These are phyloP conservation scores for Termitomyces sp. DNA, from an alignment of 768 basidiomycete species.

Conservation along the genomic window DNA sequence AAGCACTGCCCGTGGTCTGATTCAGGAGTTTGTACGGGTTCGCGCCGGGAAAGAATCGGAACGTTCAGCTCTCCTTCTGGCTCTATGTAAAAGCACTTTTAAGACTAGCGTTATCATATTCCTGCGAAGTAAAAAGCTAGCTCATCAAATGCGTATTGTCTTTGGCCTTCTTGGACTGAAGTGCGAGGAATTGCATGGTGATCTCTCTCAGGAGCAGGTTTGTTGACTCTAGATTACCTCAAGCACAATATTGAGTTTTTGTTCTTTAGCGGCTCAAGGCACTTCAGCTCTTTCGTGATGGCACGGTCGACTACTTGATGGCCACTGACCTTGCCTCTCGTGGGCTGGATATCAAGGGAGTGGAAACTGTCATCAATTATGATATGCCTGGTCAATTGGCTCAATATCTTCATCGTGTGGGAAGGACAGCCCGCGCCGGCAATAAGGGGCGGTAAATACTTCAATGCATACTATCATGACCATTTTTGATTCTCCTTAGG, in stretches of 20 bases:
- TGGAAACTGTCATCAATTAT: slow-evolving; percentile 97
- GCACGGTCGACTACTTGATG: slow-evolving; percentile 86
- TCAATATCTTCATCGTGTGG: slow-evolving; percentile 96
- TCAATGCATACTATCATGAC: slow-evolving; percentile 1
- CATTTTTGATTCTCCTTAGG: slow-evolving; percentile 32
- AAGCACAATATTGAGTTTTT: neutral
- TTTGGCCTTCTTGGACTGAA: slow-evolving; percentile 88
- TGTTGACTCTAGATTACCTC: slow-evolving; percentile 9
- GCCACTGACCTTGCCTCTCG: slow-evolving; percentile 96
- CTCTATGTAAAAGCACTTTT: slow-evolving; percentile 88
- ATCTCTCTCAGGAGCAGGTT: slow-evolving; percentile 95
- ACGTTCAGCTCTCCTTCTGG: slow-evolving; percentile 69
- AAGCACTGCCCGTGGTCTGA: slow-evolving; percentile 76
- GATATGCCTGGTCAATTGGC: slow-evolving; percentile 95
- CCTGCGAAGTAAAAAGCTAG: slow-evolving; percentile 93
- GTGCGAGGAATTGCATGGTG: slow-evolving; percentile 91
- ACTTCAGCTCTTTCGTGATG: slow-evolving; percentile 84
- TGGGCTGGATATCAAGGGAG: slow-evolving; percentile 95
- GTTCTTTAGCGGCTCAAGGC: slow-evolving; percentile 72
- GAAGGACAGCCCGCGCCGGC: slow-evolving; percentile 95
- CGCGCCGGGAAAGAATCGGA: slow-evolving; percentile 76
- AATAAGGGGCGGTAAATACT: slow-evolving; percentile 77
- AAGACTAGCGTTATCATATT: slow-evolving; percentile 85
- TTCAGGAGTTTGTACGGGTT: slow-evolving; percentile 95
- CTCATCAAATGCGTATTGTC: slow-evolving; percentile 94